Conservation (phyloP, 163 green algal genomes). For the Smithsoniella earleae region DNA sequence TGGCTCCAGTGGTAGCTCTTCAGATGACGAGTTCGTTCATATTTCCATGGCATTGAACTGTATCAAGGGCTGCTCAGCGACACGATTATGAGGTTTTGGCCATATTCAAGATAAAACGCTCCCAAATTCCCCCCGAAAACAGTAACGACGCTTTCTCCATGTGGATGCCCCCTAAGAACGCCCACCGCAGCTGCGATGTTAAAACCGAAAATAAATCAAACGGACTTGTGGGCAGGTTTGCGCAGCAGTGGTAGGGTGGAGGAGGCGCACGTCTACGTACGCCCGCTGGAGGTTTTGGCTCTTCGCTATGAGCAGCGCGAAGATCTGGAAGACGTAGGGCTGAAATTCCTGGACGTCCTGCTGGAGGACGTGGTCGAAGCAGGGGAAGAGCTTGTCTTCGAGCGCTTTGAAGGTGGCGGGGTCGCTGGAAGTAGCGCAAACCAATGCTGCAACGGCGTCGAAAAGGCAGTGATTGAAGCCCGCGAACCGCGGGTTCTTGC, state of each 20-base stretch:
- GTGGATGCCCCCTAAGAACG: too few species aligned
- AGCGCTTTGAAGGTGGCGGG: slow-evolving; percentile 47
- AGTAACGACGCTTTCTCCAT: too few species aligned
- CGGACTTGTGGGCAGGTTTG: slow-evolving; percentile 67
- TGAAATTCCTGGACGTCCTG: slow-evolving; percentile 81
- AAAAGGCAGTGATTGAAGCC: slow-evolving; percentile 99
- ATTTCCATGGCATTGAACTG: too few species aligned
- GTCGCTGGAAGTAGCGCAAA: slow-evolving; percentile 43
- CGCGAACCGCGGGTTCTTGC: slow-evolving; percentile 85
- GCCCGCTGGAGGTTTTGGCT: slow-evolving; percentile 39
- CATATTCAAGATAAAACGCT: too few species aligned
- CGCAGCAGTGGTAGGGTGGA: slow-evolving; percentile 47
- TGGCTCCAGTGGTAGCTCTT: too few species aligned
- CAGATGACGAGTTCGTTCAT: too few species aligned
- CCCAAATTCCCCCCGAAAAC: too few species aligned
- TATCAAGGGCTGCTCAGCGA: too few species aligned
- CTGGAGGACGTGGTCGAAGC: slow-evolving; percentile 74
- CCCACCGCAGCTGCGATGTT: too few species aligned
- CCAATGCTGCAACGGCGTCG: slow-evolving; percentile 75
- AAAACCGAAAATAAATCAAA: too few species aligned
- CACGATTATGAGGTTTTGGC: too few species aligned
- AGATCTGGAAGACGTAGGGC: slow-evolving; percentile 93
- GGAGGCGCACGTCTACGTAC: slow-evolving; percentile 32
- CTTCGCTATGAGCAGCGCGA: slow-evolving; percentile 73
- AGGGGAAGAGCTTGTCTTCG: slow-evolving; percentile 82